These are phyloP conservation scores for Vigna unguiculata DNA, from an alignment of 306 rosid species.

Conservation along the genomic window DNA sequence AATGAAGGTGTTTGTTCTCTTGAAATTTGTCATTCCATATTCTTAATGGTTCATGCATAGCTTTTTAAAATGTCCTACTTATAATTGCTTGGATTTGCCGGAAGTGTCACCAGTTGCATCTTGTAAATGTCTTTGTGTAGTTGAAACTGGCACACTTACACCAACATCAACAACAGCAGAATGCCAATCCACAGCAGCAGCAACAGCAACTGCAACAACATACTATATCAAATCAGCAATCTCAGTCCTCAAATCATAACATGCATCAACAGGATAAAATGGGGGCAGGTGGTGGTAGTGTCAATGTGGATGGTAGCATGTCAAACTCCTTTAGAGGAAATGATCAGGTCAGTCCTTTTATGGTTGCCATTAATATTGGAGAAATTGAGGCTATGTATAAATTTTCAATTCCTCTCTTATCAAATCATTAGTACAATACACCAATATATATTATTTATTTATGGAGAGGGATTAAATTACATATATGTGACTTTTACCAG, in stretches of 20 bases:
- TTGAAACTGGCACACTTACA: constrained; percentile 88
- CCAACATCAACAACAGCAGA: constrained; percentile 75
- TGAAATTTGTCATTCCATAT: constrained; percentile 37
- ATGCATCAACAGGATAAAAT: constrained; percentile 91
- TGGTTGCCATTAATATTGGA: constrained; percentile 7
- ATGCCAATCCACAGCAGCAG: constrained; percentile 73
- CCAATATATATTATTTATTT: background rate
- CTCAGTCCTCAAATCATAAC: constrained; percentile 79
- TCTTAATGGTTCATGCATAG: constrained; percentile 21
- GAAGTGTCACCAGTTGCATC: constrained; percentile 17
- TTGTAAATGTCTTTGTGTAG: constrained; percentile 56
- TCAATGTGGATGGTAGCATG: constrained; percentile 84
- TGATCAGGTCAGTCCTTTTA: constrained; percentile 83
- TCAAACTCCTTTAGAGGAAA: constrained; percentile 94
- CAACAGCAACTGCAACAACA: constrained; percentile 87
- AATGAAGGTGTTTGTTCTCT: constrained; percentile 69
- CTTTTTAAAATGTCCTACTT: constrained; percentile 24
- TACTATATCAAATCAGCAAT: constrained; percentile 85
- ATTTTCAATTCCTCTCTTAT: constrained; percentile 10
- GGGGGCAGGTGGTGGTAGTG: constrained; percentile 76
- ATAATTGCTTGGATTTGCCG: constrained; percentile 12
- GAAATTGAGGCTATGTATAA: constrained; percentile 20
- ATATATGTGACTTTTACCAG: too few species aligned
- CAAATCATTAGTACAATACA: constrained; percentile 2
- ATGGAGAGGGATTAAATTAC: too few species aligned